Evolutionary conservation across 345 rosid species (phyloP).

Genomic region (Orychophragmus violaceus): DNA sequence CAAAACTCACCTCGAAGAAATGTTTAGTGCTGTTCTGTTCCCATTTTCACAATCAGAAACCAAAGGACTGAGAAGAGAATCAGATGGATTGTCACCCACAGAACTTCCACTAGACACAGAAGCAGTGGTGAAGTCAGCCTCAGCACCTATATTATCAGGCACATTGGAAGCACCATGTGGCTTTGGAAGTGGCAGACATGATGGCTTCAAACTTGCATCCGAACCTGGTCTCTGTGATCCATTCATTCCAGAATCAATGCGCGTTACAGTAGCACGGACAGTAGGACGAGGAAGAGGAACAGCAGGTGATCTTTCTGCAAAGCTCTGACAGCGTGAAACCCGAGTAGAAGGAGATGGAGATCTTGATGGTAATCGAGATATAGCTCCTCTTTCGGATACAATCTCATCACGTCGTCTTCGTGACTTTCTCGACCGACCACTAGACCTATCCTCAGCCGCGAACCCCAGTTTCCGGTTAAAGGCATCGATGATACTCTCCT

Average conservation of each 20-base stretch:
- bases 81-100: slow-evolving; percentile 55
- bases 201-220: slow-evolving; percentile 39
- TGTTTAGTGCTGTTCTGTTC: slow-evolving; percentile 43
- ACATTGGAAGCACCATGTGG: slow-evolving; percentile 43
- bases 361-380: slow-evolving; percentile 61
- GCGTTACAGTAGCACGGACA: slow-evolving; percentile 32
- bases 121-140: slow-evolving; percentile 60
- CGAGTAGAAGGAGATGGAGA: slow-evolving; percentile 66
- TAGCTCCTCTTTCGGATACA: slow-evolving; percentile 58
- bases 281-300: slow-evolving; percentile 86
- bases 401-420: slow-evolving; percentile 42
- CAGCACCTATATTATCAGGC: slow-evolving; percentile 39
- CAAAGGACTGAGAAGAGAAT: slow-evolving; percentile 58
- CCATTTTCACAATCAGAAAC: slow-evolving; percentile 73
- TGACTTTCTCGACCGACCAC: slow-evolving; percentile 42
- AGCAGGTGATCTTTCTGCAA: slow-evolving; percentile 62
- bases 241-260: slow-evolving; percentile 45
- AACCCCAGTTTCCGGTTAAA: slow-evolving; percentile 53
- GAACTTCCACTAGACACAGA: slow-evolving; percentile 67
- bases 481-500: slow-evolving; percentile 66
- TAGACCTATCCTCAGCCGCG: slow-evolving; percentile 50
- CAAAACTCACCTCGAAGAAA: slow-evolving; percentile 55
- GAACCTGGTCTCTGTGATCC: slow-evolving; percentile 42
- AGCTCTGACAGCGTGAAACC: slow-evolving; percentile 79
- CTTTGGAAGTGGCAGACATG: slow-evolving; percentile 60